phyloP scores from a whole-genome alignment of 1,284 basidiomycete species.

The Trametes hirsuta region DNA sequence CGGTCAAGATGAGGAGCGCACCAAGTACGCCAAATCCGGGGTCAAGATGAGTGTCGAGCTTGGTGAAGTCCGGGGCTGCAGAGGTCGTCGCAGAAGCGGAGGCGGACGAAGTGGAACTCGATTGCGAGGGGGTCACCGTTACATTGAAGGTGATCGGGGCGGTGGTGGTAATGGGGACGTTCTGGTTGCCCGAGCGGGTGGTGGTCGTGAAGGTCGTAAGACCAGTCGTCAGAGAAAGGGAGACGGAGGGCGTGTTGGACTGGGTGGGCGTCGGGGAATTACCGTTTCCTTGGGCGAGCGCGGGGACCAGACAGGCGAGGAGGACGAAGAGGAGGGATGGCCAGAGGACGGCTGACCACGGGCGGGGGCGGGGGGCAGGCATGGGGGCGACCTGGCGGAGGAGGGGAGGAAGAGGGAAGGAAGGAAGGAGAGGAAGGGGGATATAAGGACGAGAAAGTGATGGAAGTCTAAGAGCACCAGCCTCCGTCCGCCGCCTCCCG shows the following conservation, averaged over 20 bases:
- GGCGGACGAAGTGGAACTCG: slow-evolving; percentile 40
- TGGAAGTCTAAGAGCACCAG: slow-evolving; percentile 16
- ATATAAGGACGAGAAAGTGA: slow-evolving; percentile 12
- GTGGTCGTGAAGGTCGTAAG: slow-evolving; percentile 42
- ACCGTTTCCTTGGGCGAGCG: slow-evolving; percentile 20
- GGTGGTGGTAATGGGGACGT: slow-evolving; percentile 52
- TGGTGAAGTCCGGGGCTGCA: slow-evolving; percentile 54
- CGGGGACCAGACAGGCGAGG: slow-evolving; percentile 19
- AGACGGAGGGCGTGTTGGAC: slow-evolving; percentile 18
- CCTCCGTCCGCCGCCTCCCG: slow-evolving; percentile 10
- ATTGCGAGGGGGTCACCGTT: slow-evolving; percentile 45
- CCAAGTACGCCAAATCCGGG: slow-evolving; percentile 91
- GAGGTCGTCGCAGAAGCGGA: slow-evolving; percentile 45
- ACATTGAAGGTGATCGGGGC: slow-evolving; percentile 60
- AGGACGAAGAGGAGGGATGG: slow-evolving; percentile 20
- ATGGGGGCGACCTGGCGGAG: slow-evolving; percentile 17
- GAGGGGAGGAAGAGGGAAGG: slow-evolving; percentile 14
- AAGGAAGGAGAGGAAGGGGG: slow-evolving; percentile 11
- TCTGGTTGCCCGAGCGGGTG: slow-evolving; percentile 50
- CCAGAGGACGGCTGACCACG: slow-evolving; percentile 24
- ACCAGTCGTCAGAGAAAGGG: slow-evolving; percentile 32
- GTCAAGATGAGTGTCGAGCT: slow-evolving; percentile 78
- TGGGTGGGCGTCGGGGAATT: slow-evolving; percentile 22
- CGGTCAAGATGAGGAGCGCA: slow-evolving; percentile 85
- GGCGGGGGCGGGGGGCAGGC: slow-evolving; percentile 21